Evolutionary conservation across 345 rosid species (phyloP), one percentile per base, ranked within the genome.

Genomic region (Sonneratia alba): DNA sequence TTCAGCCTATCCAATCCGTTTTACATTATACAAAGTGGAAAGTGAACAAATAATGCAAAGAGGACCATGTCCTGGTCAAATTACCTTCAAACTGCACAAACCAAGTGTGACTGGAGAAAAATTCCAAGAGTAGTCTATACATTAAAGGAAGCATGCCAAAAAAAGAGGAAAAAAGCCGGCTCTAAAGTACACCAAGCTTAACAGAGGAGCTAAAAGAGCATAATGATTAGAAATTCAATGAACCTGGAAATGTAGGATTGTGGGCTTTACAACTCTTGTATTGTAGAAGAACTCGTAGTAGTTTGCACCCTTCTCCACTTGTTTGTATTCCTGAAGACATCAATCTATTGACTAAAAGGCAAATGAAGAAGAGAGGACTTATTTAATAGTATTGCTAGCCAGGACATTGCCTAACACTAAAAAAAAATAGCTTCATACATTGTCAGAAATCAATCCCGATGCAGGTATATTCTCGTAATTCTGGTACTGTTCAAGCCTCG

Each of bases 401-500:
- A 18, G 32, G 32, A 27, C 32, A 27, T 27, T 27, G 32, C 32
- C 32, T 27, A 27, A 27, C 32, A 27, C 32, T 27, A 27, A 27
- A 27, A 27, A 27, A 27, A 27, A 27, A 27, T 27, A 19, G 47
- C 55, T 13, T 42, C 16, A 67, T 42, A 88, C 93, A 88, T 80
- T 81, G 7, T 73, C 85, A 0, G 74, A 77, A 69, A 70, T 76
- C 68, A 79, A 82, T 21, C 88, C 88, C 14, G 93, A 85, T 2
- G 36, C 67, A 18, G 81, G 87, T 3, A 86, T 72, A 64, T 82
- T 85, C 80, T 77, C 91, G 64, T 85, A 85, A 68, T 88, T 88
- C 67, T 81, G 83, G 77, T 88, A 88, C 72, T 85, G 93, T 73
- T 86, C 87, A 69, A 88, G 81, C 78, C 93, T 81, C 1, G 89